A percentile compares a stretch with the other conserved stretches of the same genome.
Evolutionary conservation across 768 basidiomycete genomes (phyloP).

Genomic region (Lactarius indigo): DNA sequence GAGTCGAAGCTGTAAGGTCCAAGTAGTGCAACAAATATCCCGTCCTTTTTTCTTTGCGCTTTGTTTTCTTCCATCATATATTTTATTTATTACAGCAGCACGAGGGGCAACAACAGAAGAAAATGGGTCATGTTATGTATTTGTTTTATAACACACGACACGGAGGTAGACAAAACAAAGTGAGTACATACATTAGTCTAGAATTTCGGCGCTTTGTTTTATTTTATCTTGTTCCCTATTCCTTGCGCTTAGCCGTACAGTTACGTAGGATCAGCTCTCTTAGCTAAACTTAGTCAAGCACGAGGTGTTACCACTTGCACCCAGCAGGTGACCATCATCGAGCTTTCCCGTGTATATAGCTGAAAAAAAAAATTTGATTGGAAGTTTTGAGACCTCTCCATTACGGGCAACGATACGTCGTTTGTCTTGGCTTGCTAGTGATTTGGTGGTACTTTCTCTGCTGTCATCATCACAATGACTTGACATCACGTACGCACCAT

Average conservation of each 20-base stretch:
- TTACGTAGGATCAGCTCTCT: background rate
- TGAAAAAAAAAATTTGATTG: background rate
- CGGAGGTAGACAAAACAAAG: background rate
- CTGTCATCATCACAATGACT: background rate
- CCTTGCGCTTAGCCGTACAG: background rate
- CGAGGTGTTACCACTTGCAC: background rate
- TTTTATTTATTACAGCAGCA: background rate
- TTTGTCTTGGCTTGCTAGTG: background rate
- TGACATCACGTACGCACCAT: background rate
- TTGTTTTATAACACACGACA: background rate
- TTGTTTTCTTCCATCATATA: conserved; percentile 30
- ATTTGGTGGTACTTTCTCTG: background rate
- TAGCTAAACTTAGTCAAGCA: background rate
- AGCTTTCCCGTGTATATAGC: background rate
- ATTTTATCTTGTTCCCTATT: background rate
- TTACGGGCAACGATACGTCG: background rate
- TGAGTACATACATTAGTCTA: background rate
- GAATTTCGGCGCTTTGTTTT: background rate
- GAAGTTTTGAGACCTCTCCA: background rate
- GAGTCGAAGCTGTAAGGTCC: conserved; percentile 5
- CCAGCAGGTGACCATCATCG: background rate
- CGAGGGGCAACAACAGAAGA: background rate
- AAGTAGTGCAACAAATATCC: background rate
- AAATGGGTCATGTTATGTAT: background rate
- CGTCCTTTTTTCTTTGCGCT: background rate